Evolutionary conservation across 2,329 filamentous ascomycete genomes (phyloP).

Genomic region (Paecilomyces sp.): DNA sequence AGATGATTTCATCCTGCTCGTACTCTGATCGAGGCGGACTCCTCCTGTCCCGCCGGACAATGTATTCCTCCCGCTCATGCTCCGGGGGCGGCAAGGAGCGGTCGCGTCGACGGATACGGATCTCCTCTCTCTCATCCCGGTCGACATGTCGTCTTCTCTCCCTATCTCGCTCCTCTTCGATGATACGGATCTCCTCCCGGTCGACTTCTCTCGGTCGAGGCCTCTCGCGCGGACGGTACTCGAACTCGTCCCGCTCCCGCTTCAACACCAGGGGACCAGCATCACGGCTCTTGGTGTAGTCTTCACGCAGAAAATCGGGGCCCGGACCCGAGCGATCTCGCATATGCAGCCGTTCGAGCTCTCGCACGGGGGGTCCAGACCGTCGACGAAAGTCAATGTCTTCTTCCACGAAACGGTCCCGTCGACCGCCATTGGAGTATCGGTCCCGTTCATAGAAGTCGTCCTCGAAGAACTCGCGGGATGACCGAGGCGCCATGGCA

Average conservation of each 20-base stretch:
- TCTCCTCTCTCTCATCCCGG: conserved; percentile 21
- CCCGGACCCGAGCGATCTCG: conserved; percentile 26
- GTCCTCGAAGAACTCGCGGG: conserved; percentile 22
- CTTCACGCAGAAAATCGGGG: conserved; percentile 28
- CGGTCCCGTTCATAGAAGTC: conserved; percentile 20
- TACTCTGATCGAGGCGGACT: background rate
- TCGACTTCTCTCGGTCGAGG: conserved; percentile 11
- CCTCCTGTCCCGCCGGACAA: conserved; percentile 1
- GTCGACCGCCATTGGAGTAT: conserved; percentile 15
- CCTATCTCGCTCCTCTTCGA: conserved; percentile 22
- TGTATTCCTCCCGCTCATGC: conserved; percentile 2
- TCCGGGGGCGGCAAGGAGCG: conserved; percentile 8
- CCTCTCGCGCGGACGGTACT: conserved; percentile 15
- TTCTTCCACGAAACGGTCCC: conserved; percentile 20
- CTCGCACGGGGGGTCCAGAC: conserved; percentile 37
- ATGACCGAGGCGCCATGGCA: conserved; percentile 24
- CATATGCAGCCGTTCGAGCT: conserved; percentile 32
- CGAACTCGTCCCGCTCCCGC: conserved; percentile 21
- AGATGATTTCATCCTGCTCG: conserved; percentile 4
- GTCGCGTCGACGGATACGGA: conserved; percentile 26
- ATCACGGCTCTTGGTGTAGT: conserved; percentile 20
- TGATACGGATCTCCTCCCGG: conserved; percentile 10
- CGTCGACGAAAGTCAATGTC: conserved; percentile 20
- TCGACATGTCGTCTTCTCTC: conserved; percentile 2
- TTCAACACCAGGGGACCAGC: conserved; percentile 23